Evolutionary conservation across 441 rosid genomes (phyloP), one percentile per base, ranked within the genome.

Genomic region (Adansonia madagascariensis): DNA sequence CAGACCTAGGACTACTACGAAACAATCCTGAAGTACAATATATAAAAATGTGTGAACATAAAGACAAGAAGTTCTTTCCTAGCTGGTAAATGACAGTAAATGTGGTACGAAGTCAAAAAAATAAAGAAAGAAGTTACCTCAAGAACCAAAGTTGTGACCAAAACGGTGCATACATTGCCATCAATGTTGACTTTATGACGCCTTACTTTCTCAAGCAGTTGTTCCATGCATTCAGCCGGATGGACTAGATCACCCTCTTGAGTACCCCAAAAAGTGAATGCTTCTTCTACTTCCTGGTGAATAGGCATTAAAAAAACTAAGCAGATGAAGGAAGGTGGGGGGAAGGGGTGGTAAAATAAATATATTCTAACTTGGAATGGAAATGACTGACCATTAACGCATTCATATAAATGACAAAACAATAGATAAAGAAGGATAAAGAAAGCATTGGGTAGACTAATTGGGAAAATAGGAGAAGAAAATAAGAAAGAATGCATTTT

Each of bases 211-310:
- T 97, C 98, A 46, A 97, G 98, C 84, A 97, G 81, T 71, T 97
- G 90, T 75, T 94, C 91, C 95, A 97, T 94, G 88, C 98, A 94
- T 71, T 97, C 98, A 56, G 98, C 97, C 49, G 99, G 99, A 87
- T 93, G 99, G 65, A 97, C 81, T 75, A 84, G 73, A 84, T 94
- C 99, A 83, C 99, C 98, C 78, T 92, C 97, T n/a, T 95, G 84
- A 49, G 99, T 93, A 71, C 98, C 98, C 99, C 99, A 97, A 80
- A 97, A 97, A 68, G 86, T 79, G 81, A 94, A 94, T 78, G 95
- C 84, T 85, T 92, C 95, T 62, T 91, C 98, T 65, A 93, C 91
- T 88, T 97, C 99, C 99, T 97, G 92, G 82, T 67, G 66, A n/a
- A 76, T 76, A 53, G 41, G 73, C 18, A 68, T 67, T 75, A 78